Evolutionary conservation across 148 eudicot species (phyloP), one percentile per base, ranked within the genome.

Genomic region (Heliosperma pusillum): DNA sequence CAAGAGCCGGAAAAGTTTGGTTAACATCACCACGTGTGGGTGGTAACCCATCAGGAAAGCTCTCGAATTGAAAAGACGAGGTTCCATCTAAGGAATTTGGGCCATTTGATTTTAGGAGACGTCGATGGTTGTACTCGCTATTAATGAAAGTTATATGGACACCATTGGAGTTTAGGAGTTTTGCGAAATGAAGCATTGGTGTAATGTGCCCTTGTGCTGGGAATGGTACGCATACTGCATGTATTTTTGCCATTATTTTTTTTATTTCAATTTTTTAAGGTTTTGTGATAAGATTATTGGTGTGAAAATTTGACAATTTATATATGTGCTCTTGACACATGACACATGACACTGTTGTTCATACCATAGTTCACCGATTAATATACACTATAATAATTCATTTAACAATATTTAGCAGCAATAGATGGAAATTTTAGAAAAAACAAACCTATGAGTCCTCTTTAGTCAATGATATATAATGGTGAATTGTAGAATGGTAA

Each of bases 191-290:
- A 12, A 80, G 60, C 73, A 80, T 57, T 10, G 83, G 77, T 6
- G 59, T 72, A 33, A 80, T 63, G 79, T 80, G 82, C 15, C 82
- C 82, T 52, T 79, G 78, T 7, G 82, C 78, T 9, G 82, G 83
- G 17, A 70, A 76, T 8, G 83, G 83, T 36, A 80, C 26, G 40
- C 72, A 76, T 3, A 76, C 36, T 9, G 20, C 77, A 59, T 80
- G 83, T 2, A 74, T 62, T 53, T 71, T 79, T 45, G 64, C 61
- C 61, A 52, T 70, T 22, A 7, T 24, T 55, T 55, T 19, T 20
- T 20, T 22, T 33, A 1, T 33, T 5, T 33, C n/a, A 7, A 33
- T 2, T 33, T 33, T 33, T 3, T 33, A 7, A 5, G 40, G 5
- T 33, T 33, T 33, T 33, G 40, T 33, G 40, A 33, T 33, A 7